Evolutionary conservation across 1,284 basidiomycete genomes (phyloP).

Genomic region (Cutaneotrichosporon sp.): DNA sequence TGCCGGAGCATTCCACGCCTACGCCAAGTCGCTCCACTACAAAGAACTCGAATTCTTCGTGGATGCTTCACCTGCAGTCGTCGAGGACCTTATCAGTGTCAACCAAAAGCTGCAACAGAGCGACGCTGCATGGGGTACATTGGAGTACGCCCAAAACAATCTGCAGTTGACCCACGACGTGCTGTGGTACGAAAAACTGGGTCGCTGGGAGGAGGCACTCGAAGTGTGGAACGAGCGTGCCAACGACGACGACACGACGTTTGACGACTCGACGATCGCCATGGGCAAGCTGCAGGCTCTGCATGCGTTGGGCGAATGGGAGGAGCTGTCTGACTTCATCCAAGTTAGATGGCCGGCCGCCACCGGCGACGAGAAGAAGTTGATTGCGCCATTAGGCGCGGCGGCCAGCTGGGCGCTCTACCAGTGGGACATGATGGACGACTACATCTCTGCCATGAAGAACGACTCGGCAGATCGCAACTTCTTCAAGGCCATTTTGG

Average conservation of each 20-base stretch:
- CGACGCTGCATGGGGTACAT: slow-evolving; percentile 91
- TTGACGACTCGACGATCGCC: slow-evolving; percentile 67
- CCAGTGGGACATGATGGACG: slow-evolving; percentile 98
- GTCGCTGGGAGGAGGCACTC: slow-evolving; percentile 93
- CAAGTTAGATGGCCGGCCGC: slow-evolving; percentile 85
- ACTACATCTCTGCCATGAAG: slow-evolving; percentile 93
- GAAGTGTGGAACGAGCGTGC: slow-evolving; percentile 59
- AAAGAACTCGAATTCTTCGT: slow-evolving; percentile 97
- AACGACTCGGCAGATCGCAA: slow-evolving; percentile 87
- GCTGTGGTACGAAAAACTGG: slow-evolving; percentile 93
- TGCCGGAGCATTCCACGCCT: slow-evolving; percentile 85
- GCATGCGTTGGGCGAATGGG: slow-evolving; percentile 98
- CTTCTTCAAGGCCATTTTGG: slow-evolving; percentile 93
- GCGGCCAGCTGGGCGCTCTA: slow-evolving; percentile 95
- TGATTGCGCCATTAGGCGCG: slow-evolving; percentile 93
- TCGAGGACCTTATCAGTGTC: slow-evolving; percentile 93
- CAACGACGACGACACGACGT: slow-evolving; percentile 38
- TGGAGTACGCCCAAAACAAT: slow-evolving; percentile 70
- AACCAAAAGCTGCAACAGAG: slow-evolving; percentile 97
- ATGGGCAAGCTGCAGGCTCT: slow-evolving; percentile 89
- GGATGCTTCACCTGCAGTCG: slow-evolving; percentile 64
- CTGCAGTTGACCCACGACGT: slow-evolving; percentile 49
- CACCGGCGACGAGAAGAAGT: slow-evolving; percentile 73
- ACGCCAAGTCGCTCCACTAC: slow-evolving; percentile 97
- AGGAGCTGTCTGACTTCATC: slow-evolving; percentile 78